Conservation (phyloP, 257 asterid species). For the Euphrasia confusa region DNA sequence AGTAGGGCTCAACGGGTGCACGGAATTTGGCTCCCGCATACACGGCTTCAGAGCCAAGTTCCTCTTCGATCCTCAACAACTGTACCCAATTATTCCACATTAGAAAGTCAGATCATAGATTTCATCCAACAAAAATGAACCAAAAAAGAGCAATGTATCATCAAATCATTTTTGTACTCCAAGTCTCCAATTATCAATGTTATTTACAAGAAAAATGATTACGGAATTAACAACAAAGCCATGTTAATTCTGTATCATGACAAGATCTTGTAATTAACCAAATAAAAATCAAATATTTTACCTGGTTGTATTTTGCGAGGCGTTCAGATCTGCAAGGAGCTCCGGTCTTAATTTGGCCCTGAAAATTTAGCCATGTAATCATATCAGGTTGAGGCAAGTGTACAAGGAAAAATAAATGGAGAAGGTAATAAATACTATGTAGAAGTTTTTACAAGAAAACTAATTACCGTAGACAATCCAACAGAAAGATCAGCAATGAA, state of each 20-base stretch:
- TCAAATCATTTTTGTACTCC: too few relatives aligned
- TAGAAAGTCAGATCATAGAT: background rate
- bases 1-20: conserved; percentile 74
- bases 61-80: conserved; percentile 88
- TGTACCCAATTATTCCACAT: conserved; percentile 25
- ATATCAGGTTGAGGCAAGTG: background rate
- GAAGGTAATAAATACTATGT: too few relatives aligned
- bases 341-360: conserved; percentile 99
- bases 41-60: conserved; percentile 71
- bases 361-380: conserved; percentile 14
- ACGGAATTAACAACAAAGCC: too few relatives aligned
- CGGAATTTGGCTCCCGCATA: conserved; percentile 89
- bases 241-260: too few relatives aligned
- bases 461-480: conserved; percentile 81
- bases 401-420: background rate
- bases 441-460: background rate
- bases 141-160: too few relatives aligned
- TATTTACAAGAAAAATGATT: too few relatives aligned
- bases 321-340: conserved; percentile 99
- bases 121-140: background rate
- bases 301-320: conserved; percentile 97
- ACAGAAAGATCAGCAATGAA: conserved; percentile 98
- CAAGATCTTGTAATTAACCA: too few relatives aligned
- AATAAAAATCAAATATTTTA: conserved; percentile 12
- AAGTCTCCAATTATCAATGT: too few relatives aligned